Base-by-base conservation (phyloP, 2,329 filamentous ascomycete genomes). In the Ceratocystis variospora region DNA sequence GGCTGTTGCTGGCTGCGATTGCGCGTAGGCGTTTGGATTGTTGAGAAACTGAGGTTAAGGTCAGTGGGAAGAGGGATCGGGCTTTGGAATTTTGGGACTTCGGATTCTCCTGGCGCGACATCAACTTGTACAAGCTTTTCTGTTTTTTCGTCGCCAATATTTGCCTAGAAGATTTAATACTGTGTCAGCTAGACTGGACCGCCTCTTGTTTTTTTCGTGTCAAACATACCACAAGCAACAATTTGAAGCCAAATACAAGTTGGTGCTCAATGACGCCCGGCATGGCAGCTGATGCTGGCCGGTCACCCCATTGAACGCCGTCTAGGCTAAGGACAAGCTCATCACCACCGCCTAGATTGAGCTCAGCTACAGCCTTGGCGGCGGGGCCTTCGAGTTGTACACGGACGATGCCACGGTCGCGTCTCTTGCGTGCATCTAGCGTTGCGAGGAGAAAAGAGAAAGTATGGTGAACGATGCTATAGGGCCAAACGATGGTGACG, bases 401-500 rank as follows among this genome's bases (percentile, higher is more conserved):
- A 66, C 91, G 87, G 25, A 96, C 84, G 75, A 96, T 90, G 12
- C 93, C 93, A 70, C 83, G 87, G 50, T 81, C 80, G 69, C 85
- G 84, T 66, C 93, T 88, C 63, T 93, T 80, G 61, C 89, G 87
- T 72, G 92, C 88, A 74, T 96, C 90, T 59, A 86, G 85, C 71
- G 96, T 92, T 59, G 89, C 89, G 44, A 97, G 82, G 22, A 95
- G 82, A 63, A 96, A 86, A 31, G 90, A 87, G 70, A 91, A 82
- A 48, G 85, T 85, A 64, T 82, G 83, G 37, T 83, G 87, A 31
- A 90, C 84, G 25, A 87, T 88, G 70, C 89, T 96, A 75, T 90
- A 96, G 0, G 93, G 93, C 92, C 93, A 97, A 67, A 90, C 86
- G 45, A 97, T 84, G 7, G 90, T 93, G 25, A 96, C 84, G 17